Conservation (phyloP, 441 rosid genomes). For the Populus trichocarpa region DNA sequence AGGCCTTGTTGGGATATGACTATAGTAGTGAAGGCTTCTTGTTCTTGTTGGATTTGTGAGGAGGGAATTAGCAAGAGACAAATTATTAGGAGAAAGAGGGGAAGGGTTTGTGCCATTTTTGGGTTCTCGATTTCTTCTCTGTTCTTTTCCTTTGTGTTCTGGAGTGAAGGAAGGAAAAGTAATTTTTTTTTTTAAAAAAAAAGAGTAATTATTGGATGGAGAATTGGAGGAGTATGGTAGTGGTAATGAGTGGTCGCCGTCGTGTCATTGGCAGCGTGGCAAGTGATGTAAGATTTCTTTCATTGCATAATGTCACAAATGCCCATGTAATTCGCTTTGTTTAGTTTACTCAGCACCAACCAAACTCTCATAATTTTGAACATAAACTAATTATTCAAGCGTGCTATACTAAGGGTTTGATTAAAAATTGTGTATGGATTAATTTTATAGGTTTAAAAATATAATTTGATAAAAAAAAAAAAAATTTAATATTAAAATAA, state of each 20-base stretch:
- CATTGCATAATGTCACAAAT: background rate
- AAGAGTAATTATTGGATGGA: background rate
- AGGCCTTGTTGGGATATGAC: slow-evolving; percentile 76
- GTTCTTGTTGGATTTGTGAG: slow-evolving; percentile 11
- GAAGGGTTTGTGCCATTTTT: slow-evolving; percentile 24
- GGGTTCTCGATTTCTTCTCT: background rate
- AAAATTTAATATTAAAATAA: too few relatives aligned
- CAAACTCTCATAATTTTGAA: too few relatives aligned
- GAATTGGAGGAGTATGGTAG: background rate
- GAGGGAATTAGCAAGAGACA: slow-evolving; percentile 28
- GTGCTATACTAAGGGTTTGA: too few relatives aligned
- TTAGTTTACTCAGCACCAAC: too few relatives aligned
- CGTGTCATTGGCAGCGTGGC: background rate
- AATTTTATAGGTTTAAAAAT: too few relatives aligned
- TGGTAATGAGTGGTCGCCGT: background rate
- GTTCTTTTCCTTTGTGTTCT: too few relatives aligned
- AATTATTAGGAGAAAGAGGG: slow-evolving; percentile 26
- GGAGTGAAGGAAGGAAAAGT: background rate
- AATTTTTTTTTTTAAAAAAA: too few relatives aligned
- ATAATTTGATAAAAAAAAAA: too few relatives aligned
- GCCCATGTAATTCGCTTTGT: background rate
- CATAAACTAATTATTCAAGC: too few relatives aligned
- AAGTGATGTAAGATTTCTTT: background rate
- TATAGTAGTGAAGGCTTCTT: slow-evolving; percentile 69
- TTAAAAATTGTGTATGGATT: too few relatives aligned